Base-by-base conservation (phyloP, 78 protist species). In the Diacronema lutheri region DNA sequence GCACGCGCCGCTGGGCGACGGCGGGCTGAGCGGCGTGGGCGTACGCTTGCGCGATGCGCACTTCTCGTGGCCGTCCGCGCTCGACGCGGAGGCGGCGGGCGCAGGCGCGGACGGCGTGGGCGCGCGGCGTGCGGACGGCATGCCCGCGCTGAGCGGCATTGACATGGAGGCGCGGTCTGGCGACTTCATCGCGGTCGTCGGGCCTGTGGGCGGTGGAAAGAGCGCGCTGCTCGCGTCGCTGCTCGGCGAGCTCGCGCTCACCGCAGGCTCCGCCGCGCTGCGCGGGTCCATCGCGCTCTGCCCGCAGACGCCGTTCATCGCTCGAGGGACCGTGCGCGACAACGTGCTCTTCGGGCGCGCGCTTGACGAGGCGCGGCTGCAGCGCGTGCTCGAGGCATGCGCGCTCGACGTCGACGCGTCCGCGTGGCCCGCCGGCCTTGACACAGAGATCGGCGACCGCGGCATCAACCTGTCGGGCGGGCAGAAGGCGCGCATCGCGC, bases 301-400 rank as follows among this genome's bases (percentile, higher is more conserved):
- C 41, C 40, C 76, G 41, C 76, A 65, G 73, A 4, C 16, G 38
- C 68, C 68, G 21, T 95, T 96, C 96, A 92, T 94, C 84, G 33
- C 56, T 41, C 78, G 87, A 79, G 94, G 90, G 37, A 85, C 96
- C n/a, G 76, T 97, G 16, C 80, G 92, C 2, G 97, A 90, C 25
- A 97, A 97, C 86, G 90, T 97, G 61, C 77, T 92, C 46, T 94
- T 94, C 33, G 97, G 96, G 13, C 16, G 37, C 57, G 76, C 77
- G 9, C 87, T 21, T 37, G 91, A 95, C 84, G 74, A 61, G 40
- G 91, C 66, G 26, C n/a, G 83, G 57, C 97, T 95, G 79, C 37
- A 58, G 13, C 31, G 23, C 12, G 95, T 92, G 13, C 9, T 97
- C 10, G 64, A 83, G 9, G 96, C 92, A 21, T 95, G 98, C 86